Evolutionary conservation across 305 asterid genomes (phyloP).

Genomic region (Solanum hybrid): DNA sequence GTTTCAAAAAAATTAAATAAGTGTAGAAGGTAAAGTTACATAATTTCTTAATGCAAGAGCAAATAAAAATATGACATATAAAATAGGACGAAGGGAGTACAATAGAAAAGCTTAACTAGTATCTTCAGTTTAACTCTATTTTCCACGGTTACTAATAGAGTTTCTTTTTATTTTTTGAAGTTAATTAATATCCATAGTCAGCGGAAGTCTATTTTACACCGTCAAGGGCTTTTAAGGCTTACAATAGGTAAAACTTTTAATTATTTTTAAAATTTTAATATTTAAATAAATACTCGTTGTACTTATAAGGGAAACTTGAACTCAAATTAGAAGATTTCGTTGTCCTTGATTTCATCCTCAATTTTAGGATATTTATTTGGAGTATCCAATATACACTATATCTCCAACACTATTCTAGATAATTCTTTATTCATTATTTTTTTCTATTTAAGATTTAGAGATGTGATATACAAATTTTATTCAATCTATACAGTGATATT

Average conservation of each 20-base stretch:
- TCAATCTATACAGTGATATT: too few species aligned
- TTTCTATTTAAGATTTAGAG: not conserved
- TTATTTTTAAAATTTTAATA: too few species aligned
- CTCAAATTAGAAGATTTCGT: not conserved
- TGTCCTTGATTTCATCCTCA: not conserved
- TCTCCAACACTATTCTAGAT: not conserved
- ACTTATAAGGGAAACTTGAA: too few species aligned
- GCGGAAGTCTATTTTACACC: not conserved
- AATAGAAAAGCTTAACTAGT: not conserved
- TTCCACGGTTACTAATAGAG: not conserved
- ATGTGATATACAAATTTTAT: not conserved
- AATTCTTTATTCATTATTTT: not conserved
- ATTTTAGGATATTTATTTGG: not conserved
- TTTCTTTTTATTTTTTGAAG: not conserved
- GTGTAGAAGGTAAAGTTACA: too few species aligned
- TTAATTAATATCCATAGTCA: too few species aligned
- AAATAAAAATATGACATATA: too few species aligned
- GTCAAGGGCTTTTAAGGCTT: too few species aligned
- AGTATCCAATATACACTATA: too few species aligned
- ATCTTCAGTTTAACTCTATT: not conserved
- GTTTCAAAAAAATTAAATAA: too few species aligned
- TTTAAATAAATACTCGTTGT: not conserved
- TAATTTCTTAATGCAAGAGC: too few species aligned
- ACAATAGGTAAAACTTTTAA: too few species aligned
- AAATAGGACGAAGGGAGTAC: too few species aligned